Base-by-base conservation (phyloP, 768 basidiomycete genomes). In the Tulasnella calospora region DNA sequence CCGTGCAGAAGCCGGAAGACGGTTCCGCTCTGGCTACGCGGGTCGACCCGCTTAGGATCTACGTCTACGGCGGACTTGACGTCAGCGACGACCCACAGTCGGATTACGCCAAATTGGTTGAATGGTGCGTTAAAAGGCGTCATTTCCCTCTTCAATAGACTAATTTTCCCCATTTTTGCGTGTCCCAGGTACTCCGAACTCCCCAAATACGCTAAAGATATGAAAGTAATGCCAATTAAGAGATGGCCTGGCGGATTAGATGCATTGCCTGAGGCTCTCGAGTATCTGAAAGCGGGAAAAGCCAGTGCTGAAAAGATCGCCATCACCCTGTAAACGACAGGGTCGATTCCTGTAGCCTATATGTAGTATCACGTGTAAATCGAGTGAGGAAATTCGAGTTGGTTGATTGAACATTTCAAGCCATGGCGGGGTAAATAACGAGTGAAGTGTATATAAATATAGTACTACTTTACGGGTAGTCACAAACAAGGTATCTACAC, bases 251-350 rank as follows among this genome's bases (percentile, higher is more conserved):
- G 80, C 46, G 81, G 81, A n/a, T 77, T 81, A 13, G 79, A 57
- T 15, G 78, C 73, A 15, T 71, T 81, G 19, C 78, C 71, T 1
- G 80, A 80, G 46, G 81, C 81, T 17, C 71, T 81, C 30, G 74
- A 77, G 46, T 81, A 79, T 38, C 71, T 81, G 74, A 71, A 76
- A 67, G 73, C 47, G 8, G 81, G 81, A 9, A 81, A 81, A 73
- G 70, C 71, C 23, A 78, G 79, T 67, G 80, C 75, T 27, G 74
- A 81, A 69, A 81, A 81, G 77, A 73, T 81, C 19, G 61, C 61
- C 30, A 67, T 67, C 27, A 67, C 33, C 23, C 33, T 67, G 61
- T 67, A 35, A 67, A 67, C 15, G 9, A 7, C 61, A 67, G n/a
- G 51, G 23, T 51, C 23, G 51, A 51, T 23, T 51, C 23, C 12